Evolutionary conservation across 768 basidiomycete species (phyloP).

Genomic region (Serpula lacrymans): DNA sequence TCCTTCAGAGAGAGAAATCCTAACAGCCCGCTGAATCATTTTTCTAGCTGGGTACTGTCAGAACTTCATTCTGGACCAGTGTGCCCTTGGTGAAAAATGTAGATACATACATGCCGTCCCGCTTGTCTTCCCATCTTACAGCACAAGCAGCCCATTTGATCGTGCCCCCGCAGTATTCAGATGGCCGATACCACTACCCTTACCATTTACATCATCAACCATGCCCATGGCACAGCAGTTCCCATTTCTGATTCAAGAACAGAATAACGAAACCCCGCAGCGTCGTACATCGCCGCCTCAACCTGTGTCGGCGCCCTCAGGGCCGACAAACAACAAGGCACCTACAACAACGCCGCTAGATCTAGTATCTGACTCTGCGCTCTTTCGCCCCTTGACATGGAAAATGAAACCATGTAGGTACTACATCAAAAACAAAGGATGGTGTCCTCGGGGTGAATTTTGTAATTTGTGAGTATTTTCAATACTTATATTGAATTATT

Average conservation of each 20-base stretch:
- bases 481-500: neutral
- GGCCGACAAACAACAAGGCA: too few relatives aligned
- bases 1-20: too few relatives aligned
- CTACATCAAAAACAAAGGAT: conserved; percentile 38
- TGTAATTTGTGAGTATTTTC: conserved; percentile 39
- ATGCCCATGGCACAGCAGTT: too few relatives aligned
- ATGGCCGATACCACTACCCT: too few relatives aligned
- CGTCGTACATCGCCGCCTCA: too few relatives aligned
- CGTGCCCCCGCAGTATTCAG: conserved; percentile 2
- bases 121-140: conserved; percentile 9
- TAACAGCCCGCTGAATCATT: conserved; percentile 7
- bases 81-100: conserved; percentile 35
- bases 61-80: conserved; percentile 32
- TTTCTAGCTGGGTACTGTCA: conserved; percentile 35
- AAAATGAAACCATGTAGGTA: conserved; percentile 39
- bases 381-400: conserved; percentile 24
- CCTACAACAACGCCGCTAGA: too few relatives aligned
- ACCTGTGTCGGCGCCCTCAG: too few relatives aligned
- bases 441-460: conserved; percentile 39
- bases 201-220: too few relatives aligned
- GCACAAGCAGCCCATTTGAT: conserved; percentile 12
- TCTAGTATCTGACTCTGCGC: too few relatives aligned
- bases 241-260: too few relatives aligned
- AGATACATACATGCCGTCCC: conserved; percentile 33
- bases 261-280: too few relatives aligned